Base-by-base conservation (phyloP, 202 grass and related monocot genomes). In the Panicum hallii region DNA sequence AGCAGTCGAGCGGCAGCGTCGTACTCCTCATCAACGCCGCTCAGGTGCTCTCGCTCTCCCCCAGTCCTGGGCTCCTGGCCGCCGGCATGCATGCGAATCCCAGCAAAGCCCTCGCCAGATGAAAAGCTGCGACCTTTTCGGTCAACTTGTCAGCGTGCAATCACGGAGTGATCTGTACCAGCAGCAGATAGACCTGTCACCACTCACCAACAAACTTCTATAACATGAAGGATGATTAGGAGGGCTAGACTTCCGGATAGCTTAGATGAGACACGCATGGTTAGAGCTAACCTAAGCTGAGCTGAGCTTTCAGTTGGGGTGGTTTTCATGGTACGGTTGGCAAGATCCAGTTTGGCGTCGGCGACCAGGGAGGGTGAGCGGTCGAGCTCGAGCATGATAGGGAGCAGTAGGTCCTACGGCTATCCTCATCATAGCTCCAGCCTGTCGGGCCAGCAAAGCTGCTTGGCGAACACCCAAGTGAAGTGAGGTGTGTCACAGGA, bases 101-200 rank as follows among this genome's bases (percentile, higher is more conserved):
- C 30, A 20, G 9, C 4, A 41, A 87, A 80, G 77, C 32, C 32
- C 55, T 64, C 30, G 3, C 47, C 79, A 48, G 54, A 5, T 28
- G 67, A 15, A 85, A 61, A 78, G 43, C 83, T 78, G 64, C 67
- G 19, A 8, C 0, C 17, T 40, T 50, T 78, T 70, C 4, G n/a
- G 71, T 69, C 52, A 82, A 67, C 63, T 76, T 76, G 72, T 41
- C 49, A 68, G 43, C 28, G 41, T 66, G 83, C 56, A 53, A 54
- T 48, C 40, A 8, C 22, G n/a, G 16, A 72, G 57, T 20, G 40
- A 38, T 46, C 55, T 67, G 7, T 11, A 19, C 11, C 3, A 58
- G 41, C 71, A n/a, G 15, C 48, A 16, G n/a, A 5, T 28, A 26
- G 32, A 26, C 58, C 70, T 10, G 22, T 38, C 36, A 38, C 32